A percentile compares a stretch with the other conserved stretches of the same genome.
These are phyloP conservation scores for Cladosporium sp. DNA, from an alignment of 2,329 filamentous ascomycete genomes.

Conservation along the genomic window DNA sequence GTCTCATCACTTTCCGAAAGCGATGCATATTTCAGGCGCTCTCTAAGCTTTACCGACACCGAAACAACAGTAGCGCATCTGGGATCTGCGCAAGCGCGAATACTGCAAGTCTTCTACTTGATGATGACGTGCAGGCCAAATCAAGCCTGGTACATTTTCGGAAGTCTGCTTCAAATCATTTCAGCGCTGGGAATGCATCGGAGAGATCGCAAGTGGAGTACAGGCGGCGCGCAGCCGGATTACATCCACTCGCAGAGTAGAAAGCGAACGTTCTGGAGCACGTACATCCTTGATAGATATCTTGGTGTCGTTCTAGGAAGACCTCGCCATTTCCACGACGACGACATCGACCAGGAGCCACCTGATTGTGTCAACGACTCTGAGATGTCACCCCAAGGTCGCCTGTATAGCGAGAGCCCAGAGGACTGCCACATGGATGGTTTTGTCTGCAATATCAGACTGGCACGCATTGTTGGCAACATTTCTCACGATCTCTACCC, in stretches of 20 bases:
- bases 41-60: constrained; percentile 9
- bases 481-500: constrained; percentile 32
- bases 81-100: constrained; percentile 17
- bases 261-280: constrained; percentile 58
- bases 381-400: constrained; percentile 46
- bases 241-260: constrained; percentile 49
- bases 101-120: constrained; percentile 18
- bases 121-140: constrained; percentile 21
- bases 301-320: constrained; percentile 59
- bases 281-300: constrained; percentile 60
- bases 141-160: constrained; percentile 31
- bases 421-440: constrained; percentile 44
- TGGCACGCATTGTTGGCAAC: constrained; percentile 29
- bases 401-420: not conserved
- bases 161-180: constrained; percentile 21
- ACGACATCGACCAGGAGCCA: constrained; percentile 58
- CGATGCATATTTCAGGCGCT: constrained; percentile 7
- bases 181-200: constrained; percentile 19
- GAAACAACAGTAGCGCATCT: constrained; percentile 15
- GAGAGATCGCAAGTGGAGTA: constrained; percentile 10
- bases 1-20: constrained; percentile 17
- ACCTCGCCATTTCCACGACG: constrained; percentile 57
- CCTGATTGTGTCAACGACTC: constrained; percentile 54
- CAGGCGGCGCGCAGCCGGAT: constrained; percentile 25
- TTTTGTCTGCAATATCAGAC: constrained; percentile 43